A percentile compares a stretch with the other conserved stretches of the same genome.
Evolutionary conservation across 352 stramenopile species (phyloP).

Genomic region (Phytopythium aichiense): DNA sequence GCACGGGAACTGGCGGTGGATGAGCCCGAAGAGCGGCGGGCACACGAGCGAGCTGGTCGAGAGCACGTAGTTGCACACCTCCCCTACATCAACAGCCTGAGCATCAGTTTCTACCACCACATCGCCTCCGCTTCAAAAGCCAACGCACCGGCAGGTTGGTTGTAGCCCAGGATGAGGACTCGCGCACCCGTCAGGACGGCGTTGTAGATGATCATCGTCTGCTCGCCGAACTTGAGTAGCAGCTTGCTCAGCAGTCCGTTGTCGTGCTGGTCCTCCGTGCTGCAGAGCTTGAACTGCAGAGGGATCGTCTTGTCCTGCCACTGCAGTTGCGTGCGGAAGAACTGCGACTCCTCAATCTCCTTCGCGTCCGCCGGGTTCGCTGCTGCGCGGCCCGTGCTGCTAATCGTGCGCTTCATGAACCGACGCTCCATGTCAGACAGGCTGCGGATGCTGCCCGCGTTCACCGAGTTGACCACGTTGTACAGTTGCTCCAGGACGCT

Average conservation of each 20-base stretch:
- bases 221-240: constrained; percentile 75
- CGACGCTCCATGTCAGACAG: constrained; percentile 70
- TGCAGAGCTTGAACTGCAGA: constrained; percentile 79
- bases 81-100: constrained; percentile 19
- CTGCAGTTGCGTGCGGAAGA: constrained; percentile 45
- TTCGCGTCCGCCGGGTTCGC: constrained; percentile 37
- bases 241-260: constrained; percentile 66
- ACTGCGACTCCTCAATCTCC: constrained; percentile 48
- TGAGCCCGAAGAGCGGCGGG: constrained; percentile 71
- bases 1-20: constrained; percentile 75
- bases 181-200: constrained; percentile 74
- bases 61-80: constrained; percentile 87
- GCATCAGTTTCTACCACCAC: background rate
- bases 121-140: background rate
- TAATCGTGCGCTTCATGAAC: constrained; percentile 74
- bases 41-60: constrained; percentile 80
- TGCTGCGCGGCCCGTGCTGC: constrained; percentile 30
- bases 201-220: constrained; percentile 86
- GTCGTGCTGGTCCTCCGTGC: constrained; percentile 82
- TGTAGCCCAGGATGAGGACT: constrained; percentile 82
- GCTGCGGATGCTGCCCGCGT: constrained; percentile 53
- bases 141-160: constrained; percentile 53
- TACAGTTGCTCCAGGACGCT: constrained; percentile 57
- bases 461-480: constrained; percentile 66
- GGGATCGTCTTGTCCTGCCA: constrained; percentile 66